A percentile compares a stretch with the other conserved stretches of the same genome.
Evolutionary conservation across 306 rosid species (phyloP).

Genomic region (Medicago arabica): DNA sequence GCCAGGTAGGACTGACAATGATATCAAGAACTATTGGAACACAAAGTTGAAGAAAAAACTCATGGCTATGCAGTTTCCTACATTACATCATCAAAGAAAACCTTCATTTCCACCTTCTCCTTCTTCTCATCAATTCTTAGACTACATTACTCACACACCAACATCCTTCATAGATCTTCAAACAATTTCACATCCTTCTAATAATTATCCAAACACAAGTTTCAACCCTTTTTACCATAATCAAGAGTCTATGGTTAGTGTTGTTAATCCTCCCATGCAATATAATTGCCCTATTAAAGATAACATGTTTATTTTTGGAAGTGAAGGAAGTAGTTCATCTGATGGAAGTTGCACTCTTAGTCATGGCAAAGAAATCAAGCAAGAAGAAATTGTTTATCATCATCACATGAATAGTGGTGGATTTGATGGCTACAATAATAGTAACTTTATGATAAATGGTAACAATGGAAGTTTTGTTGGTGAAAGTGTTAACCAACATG

Average conservation of each 20-base stretch:
- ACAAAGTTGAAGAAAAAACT: constrained; percentile 97
- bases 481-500: constrained; percentile 46
- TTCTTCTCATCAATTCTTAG: constrained; percentile 37
- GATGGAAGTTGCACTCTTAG: constrained; percentile 75
- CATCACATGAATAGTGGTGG: constrained; percentile 25
- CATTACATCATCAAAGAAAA: constrained; percentile 50
- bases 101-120: constrained; percentile 46
- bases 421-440: constrained; percentile 46
- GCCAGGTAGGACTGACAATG: constrained; percentile 97
- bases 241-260: constrained; percentile 47
- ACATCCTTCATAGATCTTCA: constrained; percentile 48
- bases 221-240: constrained; percentile 51
- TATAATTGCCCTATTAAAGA: constrained; percentile 49
- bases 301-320: constrained; percentile 62
- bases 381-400: constrained; percentile 57
- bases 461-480: constrained; percentile 30
- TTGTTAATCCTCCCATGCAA: constrained; percentile 47
- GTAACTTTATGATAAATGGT: constrained; percentile 46
- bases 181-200: constrained; percentile 35
- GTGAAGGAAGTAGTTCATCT: constrained; percentile 85
- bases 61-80: constrained; percentile 54
- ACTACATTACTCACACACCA: constrained; percentile 38
- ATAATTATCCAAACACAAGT: constrained; percentile 40
- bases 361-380: constrained; percentile 55
- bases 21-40: constrained; percentile 99